Evolutionary conservation across 2,329 filamentous ascomycete genomes (phyloP).

Genomic region (Sphaerulina musiva): DNA sequence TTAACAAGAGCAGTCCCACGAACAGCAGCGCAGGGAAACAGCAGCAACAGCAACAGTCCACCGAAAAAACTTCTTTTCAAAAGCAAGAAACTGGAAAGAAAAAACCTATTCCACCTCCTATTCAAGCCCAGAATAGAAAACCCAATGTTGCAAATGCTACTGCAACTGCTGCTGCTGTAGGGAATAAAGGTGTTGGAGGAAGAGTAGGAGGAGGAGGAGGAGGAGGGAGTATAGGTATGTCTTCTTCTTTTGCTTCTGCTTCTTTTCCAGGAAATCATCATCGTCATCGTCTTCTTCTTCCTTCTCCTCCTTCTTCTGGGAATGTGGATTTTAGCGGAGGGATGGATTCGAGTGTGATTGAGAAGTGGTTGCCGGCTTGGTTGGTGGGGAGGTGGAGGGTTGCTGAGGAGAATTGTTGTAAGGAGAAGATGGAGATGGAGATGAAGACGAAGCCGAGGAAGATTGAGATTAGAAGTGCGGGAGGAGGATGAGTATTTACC

Average conservation of each 20-base stretch:
- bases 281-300: background rate
- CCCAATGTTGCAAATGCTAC: background rate
- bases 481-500: background rate
- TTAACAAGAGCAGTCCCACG: too few relatives aligned
- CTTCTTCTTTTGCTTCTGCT: background rate
- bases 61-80: conserved; percentile 1
- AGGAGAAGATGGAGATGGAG: background rate
- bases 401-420: conserved; percentile 16
- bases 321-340: conserved; percentile 20
- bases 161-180: background rate
- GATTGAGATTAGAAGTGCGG: conserved; percentile 2
- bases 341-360: conserved; percentile 15
- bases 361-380: conserved; percentile 26
- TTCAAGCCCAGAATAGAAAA: conserved; percentile 17
- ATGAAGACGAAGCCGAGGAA: background rate
- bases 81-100: conserved; percentile 2
- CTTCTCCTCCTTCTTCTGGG: conserved; percentile 1
- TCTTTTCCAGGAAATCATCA: too few relatives aligned
- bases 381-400: conserved; percentile 25
- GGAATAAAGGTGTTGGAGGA: conserved; percentile 18
- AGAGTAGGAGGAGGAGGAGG: conserved; percentile 6
- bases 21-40: too few relatives aligned
- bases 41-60: background rate
- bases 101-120: conserved; percentile 21
- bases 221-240: conserved; percentile 27